These are phyloP conservation scores for Aspergillus fijiensis DNA, from an alignment of 2,329 filamentous ascomycete genomes.

Conservation along the genomic window DNA sequence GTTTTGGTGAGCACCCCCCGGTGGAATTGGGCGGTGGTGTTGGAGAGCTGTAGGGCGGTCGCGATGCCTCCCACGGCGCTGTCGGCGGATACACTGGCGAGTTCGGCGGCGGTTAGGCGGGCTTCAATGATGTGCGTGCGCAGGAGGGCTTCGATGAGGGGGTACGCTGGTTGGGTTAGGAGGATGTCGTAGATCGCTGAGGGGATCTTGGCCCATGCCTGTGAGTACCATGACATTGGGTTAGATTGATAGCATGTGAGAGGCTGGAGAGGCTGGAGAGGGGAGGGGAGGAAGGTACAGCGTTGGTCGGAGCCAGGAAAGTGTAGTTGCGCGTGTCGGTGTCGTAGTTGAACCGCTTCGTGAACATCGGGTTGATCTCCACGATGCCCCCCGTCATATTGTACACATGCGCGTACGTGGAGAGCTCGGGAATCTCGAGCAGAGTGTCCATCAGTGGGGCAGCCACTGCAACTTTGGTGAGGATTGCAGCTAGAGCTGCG, in stretches of 20 bases:
- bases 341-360: conserved; percentile 1
- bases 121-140: conserved; percentile 3
- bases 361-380: not conserved
- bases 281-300: not conserved
- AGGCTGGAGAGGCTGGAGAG: no score
- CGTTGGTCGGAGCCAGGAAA: not conserved
- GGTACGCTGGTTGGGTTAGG: not conserved
- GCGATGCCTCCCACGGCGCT: not conserved
- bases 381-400: conserved; percentile 1
- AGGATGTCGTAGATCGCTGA: not conserved
- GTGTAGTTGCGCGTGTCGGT: conserved; percentile 2
- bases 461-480: not conserved
- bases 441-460: not conserved
- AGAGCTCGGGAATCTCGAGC: not conserved
- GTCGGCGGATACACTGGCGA: not conserved
- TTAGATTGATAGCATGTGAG: not conserved
- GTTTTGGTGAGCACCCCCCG: not conserved
- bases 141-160: not conserved
- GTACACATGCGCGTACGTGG: not conserved
- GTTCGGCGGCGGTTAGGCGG: not conserved
- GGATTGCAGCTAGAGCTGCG: not conserved
- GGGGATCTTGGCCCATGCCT: not conserved
- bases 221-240: not conserved
- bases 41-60: not conserved
- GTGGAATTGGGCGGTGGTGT: not conserved